phyloP scores from a whole-genome alignment of 495 filamentous ascomycete species.

The Aspergillus heteromorphus region DNA sequence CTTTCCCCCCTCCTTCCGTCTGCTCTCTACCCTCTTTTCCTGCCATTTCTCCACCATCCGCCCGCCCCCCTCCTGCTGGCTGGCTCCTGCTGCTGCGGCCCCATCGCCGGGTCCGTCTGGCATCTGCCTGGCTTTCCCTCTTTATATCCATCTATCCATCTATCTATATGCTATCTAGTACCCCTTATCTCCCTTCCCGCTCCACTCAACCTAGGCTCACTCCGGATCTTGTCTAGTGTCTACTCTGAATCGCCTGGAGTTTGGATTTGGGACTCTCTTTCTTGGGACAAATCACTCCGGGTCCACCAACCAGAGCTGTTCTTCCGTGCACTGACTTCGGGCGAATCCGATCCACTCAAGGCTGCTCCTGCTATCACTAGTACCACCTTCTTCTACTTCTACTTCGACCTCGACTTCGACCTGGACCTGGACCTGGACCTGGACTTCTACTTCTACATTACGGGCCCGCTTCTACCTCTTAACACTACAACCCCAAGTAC shows the following conservation, averaged over 20 bases:
- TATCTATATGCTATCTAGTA: no score
- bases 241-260: neutral
- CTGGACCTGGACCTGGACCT: no score
- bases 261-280: neutral
- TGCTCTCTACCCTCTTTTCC: neutral
- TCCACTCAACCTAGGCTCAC: slow-evolving; percentile 14
- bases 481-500: no score
- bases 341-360: slow-evolving; percentile 22
- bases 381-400: slow-evolving; percentile 11
- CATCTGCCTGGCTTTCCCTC: slow-evolving; percentile 13
- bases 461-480: no score
- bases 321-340: slow-evolving; percentile 15
- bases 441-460: no score
- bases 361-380: slow-evolving; percentile 6
- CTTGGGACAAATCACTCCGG: slow-evolving; percentile 3
- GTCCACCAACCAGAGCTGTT: slow-evolving; percentile 14
- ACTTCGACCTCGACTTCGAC: slow-evolving; percentile 11
- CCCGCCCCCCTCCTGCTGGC: neutral
- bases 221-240: slow-evolving; percentile 13
- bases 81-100: slow-evolving; percentile 4
- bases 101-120: slow-evolving; percentile 21
- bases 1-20: neutral
- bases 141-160: no score
- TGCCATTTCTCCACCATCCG: neutral
- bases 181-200: slow-evolving; percentile 13